Base-by-base conservation (phyloP, 768 basidiomycete genomes). In the Amanita muscaria region DNA sequence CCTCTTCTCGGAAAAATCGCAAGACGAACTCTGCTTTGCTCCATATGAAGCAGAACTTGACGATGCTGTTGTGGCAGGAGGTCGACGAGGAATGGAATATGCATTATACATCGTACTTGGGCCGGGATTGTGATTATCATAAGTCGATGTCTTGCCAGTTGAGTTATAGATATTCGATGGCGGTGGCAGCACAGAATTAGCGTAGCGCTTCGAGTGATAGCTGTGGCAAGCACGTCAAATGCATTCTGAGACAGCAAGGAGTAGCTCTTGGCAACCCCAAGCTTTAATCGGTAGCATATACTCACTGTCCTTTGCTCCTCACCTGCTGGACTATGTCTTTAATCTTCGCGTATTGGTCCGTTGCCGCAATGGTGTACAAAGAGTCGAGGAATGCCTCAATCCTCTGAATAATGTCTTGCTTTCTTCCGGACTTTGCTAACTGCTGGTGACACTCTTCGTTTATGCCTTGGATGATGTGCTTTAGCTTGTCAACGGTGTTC, bases 401-500 rank as follows among this genome's bases (percentile, higher is more conserved):
- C 49, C 85, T 74, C 59, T 88, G 84, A 57, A 89, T 88, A 37
- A 90, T 74, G 25, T 90, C 89, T 54, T 88, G 83, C 58, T 91
- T 91, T 67, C 85, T 89, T 21, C 88, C 88, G 9, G 84, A 72
- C 62, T 86, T 88, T 43, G 75, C 68, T 22, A 88, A 66, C 53
- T 73, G 71, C 3, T 77, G 75, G 42, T 65, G 64, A 56, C 87
- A 88, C 59, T 88, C 81, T 29, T 86, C 84, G 65, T 88, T 88
- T 53, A 90, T 70, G 19, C 81, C 82, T 30, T 69, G 61, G 46
- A 91, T 68, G 53, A 91, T 86, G 58, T 83, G 81, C 62, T 91
- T 90, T 51, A 91, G 76, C 63, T 71, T 79, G 62, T 89, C 88
- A 51, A 91, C 89, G 5, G 87, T 91, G 64, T 89, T 84, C 59